Evolutionary conservation across 495 filamentous ascomycete species (phyloP).

Genomic region (Pseudevernia furfuracea): DNA sequence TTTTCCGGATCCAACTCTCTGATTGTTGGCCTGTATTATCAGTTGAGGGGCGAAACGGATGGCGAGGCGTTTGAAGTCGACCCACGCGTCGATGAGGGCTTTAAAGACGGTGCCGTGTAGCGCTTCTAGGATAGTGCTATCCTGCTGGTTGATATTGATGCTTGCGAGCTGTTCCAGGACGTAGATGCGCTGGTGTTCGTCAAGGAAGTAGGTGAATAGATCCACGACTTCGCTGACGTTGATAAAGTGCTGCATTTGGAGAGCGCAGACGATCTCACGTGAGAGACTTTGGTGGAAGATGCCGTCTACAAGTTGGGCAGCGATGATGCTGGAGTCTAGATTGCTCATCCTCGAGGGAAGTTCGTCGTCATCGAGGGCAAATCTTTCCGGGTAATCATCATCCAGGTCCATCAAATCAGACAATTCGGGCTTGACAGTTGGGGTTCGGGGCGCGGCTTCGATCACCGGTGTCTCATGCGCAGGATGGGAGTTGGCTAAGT

Average conservation of each 20-base stretch:
- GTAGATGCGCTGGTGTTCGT: neutral
- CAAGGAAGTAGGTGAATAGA: neutral
- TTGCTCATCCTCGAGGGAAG: neutral
- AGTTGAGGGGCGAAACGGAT: neutral
- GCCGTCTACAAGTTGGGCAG: neutral
- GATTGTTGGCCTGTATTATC: neutral
- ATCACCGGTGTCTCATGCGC: neutral
- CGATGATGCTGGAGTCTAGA: neutral
- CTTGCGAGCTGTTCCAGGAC: neutral
- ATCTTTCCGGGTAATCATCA: conserved; percentile 6
- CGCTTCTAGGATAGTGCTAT: neutral
- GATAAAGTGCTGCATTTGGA: conserved; percentile 6
- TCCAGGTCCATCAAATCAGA: conserved; percentile 3
- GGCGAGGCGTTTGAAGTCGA: conserved; percentile 3
- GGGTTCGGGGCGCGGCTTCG: neutral
- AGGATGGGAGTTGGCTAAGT: neutral
- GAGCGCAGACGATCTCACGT: neutral
- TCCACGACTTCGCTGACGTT: neutral
- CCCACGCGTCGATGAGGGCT: neutral
- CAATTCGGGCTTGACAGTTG: neutral
- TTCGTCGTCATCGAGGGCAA: conserved; percentile 11
- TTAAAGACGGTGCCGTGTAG: neutral
- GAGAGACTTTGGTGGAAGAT: neutral
- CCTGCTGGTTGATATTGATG: neutral
- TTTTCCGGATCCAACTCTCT: neutral